Base-by-base conservation (phyloP, 805 yeast species). In the Hanseniaspora singularis region DNA sequence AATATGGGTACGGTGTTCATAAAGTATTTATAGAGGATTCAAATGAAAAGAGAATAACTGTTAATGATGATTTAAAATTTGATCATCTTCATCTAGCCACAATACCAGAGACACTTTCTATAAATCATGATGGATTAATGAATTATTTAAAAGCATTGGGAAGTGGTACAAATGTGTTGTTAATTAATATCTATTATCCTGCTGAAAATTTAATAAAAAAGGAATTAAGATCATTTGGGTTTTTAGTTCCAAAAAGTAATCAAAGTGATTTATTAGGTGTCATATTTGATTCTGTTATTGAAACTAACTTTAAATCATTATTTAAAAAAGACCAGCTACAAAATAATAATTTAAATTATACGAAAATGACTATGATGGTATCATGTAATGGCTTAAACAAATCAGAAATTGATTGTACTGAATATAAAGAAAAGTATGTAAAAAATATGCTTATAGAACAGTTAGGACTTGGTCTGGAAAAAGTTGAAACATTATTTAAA, bases 201-300 rank as follows among this genome's bases (percentile, higher is more conserved):
- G 64, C 58, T 33, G 61, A 56, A 40, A 64, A 64, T 54, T 61
- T 63, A 18, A 66, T 75, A n/a, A 55, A 62, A 3, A 43, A 51
- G 23, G 60, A 60, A 9, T 59, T 64, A 27, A 68, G 72, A 49
- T 95, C 96, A 32, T 89, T 89, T 69, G 98, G 98, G 1, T 85
- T 81, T 54, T 69, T 89, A 39, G 81, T 88, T 9, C 98, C 98
- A 7, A 55, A 59, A 46, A 54, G 63, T 3, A 77, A 79, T 52
- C 68, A 71, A 3, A 77, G 76, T 40, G 67, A 73, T 16, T 63
- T 87, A 14, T 66, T 89, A 26, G 98, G 98, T 2, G 85, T 86
- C 5, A 86, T 92, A 16, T 89, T 81, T 63, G 97, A 89, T 61
- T 84, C 95, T 1, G 86, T 85, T 46, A 74, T 85, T 19, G 92